phyloP scores from a whole-genome alignment of 2,329 filamentous ascomycete genomes.

The Xylaria sp. region DNA sequence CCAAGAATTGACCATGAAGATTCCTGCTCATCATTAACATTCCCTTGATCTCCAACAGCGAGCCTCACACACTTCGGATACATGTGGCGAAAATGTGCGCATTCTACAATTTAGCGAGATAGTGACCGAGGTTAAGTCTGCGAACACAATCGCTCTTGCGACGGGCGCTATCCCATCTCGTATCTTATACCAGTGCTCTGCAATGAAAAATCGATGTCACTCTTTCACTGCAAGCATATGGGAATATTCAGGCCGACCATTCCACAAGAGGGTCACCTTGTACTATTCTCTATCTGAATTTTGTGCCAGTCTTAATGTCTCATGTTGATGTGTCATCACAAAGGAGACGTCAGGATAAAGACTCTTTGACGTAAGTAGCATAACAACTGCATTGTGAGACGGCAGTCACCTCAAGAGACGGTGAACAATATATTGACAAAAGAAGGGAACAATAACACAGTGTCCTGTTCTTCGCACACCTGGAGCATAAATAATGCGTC shows the following conservation, averaged over 20 bases:
- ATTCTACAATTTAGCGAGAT: neutral
- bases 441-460: neutral
- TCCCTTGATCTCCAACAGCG: too few species aligned
- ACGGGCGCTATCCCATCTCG: neutral
- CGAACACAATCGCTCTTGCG: neutral
- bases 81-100: neutral
- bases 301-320: neutral
- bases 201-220: neutral
- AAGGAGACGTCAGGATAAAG: neutral
- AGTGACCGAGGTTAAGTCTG: neutral
- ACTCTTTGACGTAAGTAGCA: neutral
- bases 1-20: neutral
- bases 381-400: neutral
- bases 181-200: neutral
- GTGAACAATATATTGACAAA: neutral
- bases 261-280: too few species aligned
- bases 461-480: neutral
- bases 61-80: neutral
- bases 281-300: neutral
- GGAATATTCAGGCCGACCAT: neutral
- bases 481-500: neutral
- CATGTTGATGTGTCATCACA: neutral
- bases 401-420: neutral
- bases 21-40: neutral
- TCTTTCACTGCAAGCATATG: neutral